Conservation (phyloP, 2,329 filamentous ascomycete genomes). For the Aspergillus sp. region DNA sequence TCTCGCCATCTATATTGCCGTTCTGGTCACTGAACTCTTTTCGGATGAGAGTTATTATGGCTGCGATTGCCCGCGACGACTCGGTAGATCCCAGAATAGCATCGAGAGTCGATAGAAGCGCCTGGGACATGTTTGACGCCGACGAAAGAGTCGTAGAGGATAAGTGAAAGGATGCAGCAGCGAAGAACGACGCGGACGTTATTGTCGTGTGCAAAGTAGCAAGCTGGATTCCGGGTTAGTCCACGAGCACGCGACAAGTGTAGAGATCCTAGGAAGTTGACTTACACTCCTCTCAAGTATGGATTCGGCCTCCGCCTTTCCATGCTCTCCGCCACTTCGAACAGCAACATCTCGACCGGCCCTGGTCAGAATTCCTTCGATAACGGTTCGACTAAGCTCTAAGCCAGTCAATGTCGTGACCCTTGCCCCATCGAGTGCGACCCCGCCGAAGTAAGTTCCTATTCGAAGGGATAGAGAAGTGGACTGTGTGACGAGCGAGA, state of each 20-base stretch:
- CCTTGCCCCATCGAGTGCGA: conserved; percentile 45
- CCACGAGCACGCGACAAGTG: conserved; percentile 1
- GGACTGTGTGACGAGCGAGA: conserved; percentile 46
- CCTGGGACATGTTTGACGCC: conserved; percentile 43
- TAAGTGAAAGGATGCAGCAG: conserved; percentile 47
- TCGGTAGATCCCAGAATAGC: conserved; percentile 50
- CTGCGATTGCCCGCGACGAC: conserved; percentile 49
- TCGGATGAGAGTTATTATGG: conserved; percentile 48
- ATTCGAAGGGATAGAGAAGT: conserved; percentile 47
- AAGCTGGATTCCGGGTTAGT: conserved; percentile 33
- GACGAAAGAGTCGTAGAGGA: conserved; percentile 46
- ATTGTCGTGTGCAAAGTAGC: conserved; percentile 45
- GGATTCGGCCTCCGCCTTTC: conserved; percentile 43
- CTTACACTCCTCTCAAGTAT: conserved; percentile 48
- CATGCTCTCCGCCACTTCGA: conserved; percentile 49
- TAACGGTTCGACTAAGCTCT: conserved; percentile 45
- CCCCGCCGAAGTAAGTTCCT: conserved; percentile 44
- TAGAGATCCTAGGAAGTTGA: background rate
- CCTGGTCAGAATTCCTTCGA: conserved; percentile 45
- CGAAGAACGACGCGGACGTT: conserved; percentile 49
- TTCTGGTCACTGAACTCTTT: conserved; percentile 44
- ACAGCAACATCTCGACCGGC: conserved; percentile 46
- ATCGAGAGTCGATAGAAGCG: conserved; percentile 46
- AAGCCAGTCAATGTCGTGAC: conserved; percentile 46
- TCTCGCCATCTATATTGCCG: conserved; percentile 30